A percentile compares a stretch with the other conserved stretches of the same genome.
Conservation (phyloP, 768 basidiomycete genomes). For the Hemileccinum rubropunctum region DNA sequence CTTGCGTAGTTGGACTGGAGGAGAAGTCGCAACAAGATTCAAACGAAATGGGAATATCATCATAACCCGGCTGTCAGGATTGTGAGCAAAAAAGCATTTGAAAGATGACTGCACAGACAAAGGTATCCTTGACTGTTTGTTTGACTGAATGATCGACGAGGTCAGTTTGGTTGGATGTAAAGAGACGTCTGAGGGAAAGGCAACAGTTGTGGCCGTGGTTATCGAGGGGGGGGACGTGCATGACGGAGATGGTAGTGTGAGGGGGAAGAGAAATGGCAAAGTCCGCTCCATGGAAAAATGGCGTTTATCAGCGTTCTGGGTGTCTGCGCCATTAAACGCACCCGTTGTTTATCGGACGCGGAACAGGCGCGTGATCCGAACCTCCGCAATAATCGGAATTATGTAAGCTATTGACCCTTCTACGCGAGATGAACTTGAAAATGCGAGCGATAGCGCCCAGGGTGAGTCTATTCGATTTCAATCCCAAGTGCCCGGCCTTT, state of each 20-base stretch:
- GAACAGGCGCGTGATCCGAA: constrained; percentile 25
- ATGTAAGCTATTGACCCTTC: constrained; percentile 16
- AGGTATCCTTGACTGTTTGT: constrained; percentile 1
- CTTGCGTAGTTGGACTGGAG: constrained; percentile 18
- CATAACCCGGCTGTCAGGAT: constrained; percentile 9
- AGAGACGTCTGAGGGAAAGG: constrained; percentile 21
- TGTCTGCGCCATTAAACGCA: constrained; percentile 14
- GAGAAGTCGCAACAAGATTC: constrained; percentile 47
- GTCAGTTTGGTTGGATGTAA: constrained; percentile 2
- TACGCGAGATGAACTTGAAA: background rate
- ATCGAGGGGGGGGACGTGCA: constrained; percentile 26
- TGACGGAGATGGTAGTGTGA: constrained; percentile 10
- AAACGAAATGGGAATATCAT: constrained; percentile 30
- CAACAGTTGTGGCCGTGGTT: constrained; percentile 20
- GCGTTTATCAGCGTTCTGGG: constrained; percentile 32
- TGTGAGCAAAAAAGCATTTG: background rate
- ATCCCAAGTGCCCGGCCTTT: no score
- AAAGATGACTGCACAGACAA: constrained; percentile 8
- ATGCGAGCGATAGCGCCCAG: background rate
- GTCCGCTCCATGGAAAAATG: constrained; percentile 17
- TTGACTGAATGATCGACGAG: constrained; percentile 3
- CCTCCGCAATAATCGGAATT: constrained; percentile 27
- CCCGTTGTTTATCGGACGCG: constrained; percentile 13
- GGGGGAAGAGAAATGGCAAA: constrained; percentile 2
- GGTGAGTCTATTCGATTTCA: background rate